phyloP scores from a whole-genome alignment of 345 rosid genomes.

The Camelina hispida region DNA sequence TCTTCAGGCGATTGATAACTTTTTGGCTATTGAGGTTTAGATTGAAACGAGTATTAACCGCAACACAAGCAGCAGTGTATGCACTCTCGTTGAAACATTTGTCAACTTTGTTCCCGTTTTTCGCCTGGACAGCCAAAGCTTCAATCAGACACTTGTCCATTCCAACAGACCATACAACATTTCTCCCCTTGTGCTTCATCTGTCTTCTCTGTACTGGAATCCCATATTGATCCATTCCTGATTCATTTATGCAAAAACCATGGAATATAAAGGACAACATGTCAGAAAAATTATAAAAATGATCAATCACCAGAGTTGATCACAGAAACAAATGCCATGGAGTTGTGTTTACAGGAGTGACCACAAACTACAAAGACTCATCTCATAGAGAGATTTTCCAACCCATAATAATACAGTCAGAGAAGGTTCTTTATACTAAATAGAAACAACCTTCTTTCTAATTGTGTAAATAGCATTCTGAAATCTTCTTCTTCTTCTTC shows the following conservation, averaged over 20 bases:
- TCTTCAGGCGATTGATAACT: constrained; percentile 82
- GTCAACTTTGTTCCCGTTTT: constrained; percentile 80
- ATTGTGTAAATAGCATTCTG: neutral
- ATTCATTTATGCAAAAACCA: constrained; percentile 11
- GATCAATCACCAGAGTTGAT: constrained; percentile 1
- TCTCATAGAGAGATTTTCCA: no score
- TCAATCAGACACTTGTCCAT: constrained; percentile 91
- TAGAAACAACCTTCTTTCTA: neutral
- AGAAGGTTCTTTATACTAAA: neutral
- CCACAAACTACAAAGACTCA: neutral
- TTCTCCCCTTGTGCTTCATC: constrained; percentile 85
- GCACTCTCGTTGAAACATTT: constrained; percentile 84
- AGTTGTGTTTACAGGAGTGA: neutral
- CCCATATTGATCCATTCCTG: constrained; percentile 75
- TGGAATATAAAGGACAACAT: neutral
- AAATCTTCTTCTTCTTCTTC: neutral
- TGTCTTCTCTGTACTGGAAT: constrained; percentile 63
- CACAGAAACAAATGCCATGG: constrained; percentile 1
- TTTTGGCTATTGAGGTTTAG: constrained; percentile 82
- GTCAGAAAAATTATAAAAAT: constrained; percentile 10
- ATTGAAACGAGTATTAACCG: constrained; percentile 71
- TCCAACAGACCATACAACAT: constrained; percentile 86
- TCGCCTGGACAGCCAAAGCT: constrained; percentile 82
- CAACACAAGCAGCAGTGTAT: constrained; percentile 75
- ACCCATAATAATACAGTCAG: neutral